Percentiles rank a stretch among this genome's conserved stretches.
These are phyloP conservation scores for Selaginella moellendorffii DNA, from an alignment of 75 land plant species.

Conservation along the genomic window DNA sequence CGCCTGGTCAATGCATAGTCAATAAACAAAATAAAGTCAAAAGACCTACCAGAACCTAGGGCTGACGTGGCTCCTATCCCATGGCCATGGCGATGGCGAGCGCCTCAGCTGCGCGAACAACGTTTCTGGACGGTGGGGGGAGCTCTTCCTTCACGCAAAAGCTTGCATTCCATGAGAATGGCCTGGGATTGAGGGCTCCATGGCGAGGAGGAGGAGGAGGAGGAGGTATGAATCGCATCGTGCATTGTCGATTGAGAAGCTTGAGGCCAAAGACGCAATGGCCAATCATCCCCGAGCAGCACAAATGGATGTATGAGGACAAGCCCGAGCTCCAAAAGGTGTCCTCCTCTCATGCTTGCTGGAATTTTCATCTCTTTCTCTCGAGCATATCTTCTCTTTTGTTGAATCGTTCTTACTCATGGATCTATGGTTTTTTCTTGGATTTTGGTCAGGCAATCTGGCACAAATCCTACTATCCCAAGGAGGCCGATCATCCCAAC, in stretches of 20 bases:
- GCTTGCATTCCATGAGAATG: no score
- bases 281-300: slow-evolving; percentile 50
- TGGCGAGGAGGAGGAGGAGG: not conserved
- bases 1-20: no score
- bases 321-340: slow-evolving; percentile 48
- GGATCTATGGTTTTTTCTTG: not conserved
- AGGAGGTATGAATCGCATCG: no score
- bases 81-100: no score
- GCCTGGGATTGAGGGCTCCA: not conserved
- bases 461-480: slow-evolving; percentile 81
- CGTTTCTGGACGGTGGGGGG: no score
- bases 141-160: not conserved
- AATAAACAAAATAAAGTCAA: no score
- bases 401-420: not conserved
- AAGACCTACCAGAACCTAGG: no score
- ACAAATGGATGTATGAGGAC: slow-evolving; percentile 65
- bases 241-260: no score
- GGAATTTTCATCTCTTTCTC: not conserved
- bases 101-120: no score
- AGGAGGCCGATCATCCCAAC: slow-evolving; percentile 61
- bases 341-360: slow-evolving; percentile 3
- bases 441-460: slow-evolving; percentile 51
- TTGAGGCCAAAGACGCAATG: no score
- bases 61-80: no score
- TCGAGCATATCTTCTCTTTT: not conserved